Conservation (phyloP, 768 basidiomycete genomes). For the Xerocomellus dryophilus region DNA sequence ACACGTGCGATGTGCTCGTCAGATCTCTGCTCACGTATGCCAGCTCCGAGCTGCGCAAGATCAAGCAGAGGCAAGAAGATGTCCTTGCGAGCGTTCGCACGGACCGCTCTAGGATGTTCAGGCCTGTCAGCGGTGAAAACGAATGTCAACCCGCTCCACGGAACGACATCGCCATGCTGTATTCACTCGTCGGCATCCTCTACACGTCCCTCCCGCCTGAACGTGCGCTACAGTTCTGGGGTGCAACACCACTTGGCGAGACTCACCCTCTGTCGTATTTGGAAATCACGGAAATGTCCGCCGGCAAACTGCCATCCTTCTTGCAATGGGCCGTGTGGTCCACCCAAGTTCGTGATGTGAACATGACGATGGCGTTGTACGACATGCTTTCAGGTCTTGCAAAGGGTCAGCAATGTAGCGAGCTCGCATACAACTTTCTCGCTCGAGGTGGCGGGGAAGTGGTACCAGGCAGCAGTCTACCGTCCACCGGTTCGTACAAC, state of each 20-base stretch:
- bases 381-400: constrained; percentile 87
- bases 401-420: constrained; percentile 81
- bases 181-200: constrained; percentile 77
- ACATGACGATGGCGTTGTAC: constrained; percentile 76
- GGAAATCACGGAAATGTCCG: constrained; percentile 57
- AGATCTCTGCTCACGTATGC: constrained; percentile 71
- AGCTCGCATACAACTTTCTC: constrained; percentile 86
- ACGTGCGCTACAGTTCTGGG: constrained; percentile 84
- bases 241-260: constrained; percentile 50
- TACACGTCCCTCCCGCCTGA: constrained; percentile 74
- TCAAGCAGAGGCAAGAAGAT: constrained; percentile 90
- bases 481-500: constrained; percentile 36
- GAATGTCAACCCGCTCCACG: constrained; percentile 54
- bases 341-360: constrained; percentile 67
- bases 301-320: constrained; percentile 68
- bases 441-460: constrained; percentile 72
- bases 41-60: constrained; percentile 77
- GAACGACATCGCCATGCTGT: constrained; percentile 82
- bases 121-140: constrained; percentile 42
- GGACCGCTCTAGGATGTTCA: constrained; percentile 54
- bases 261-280: constrained; percentile 46
- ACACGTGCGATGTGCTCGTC: constrained; percentile 67
- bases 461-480: constrained; percentile 55
- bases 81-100: constrained; percentile 64
- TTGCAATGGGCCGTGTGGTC: constrained; percentile 91